Percentiles rank a stretch among this genome's conserved stretches.
Conservation (phyloP, 768 basidiomycete species). For the Omphalotus guepiniiformis region DNA sequence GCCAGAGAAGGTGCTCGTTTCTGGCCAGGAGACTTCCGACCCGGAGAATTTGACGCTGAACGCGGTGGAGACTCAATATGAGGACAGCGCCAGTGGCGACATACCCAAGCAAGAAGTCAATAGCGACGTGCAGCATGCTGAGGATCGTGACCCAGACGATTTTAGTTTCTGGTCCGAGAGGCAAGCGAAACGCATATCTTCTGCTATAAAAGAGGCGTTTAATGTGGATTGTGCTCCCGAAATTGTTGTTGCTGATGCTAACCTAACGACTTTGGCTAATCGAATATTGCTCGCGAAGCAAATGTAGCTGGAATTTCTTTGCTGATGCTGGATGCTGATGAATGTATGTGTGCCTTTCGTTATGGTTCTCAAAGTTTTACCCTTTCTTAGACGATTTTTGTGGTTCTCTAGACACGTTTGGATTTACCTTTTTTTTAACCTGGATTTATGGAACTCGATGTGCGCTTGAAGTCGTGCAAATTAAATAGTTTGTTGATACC, state of each 20-base stretch:
- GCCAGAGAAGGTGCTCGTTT: neutral
- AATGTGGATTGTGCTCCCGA: constrained; percentile 85
- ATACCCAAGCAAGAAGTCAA: too few species aligned
- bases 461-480: too few species aligned
- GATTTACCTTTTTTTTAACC: too few species aligned
- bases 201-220: constrained; percentile 76
- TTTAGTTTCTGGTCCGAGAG: constrained; percentile 90
- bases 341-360: too few species aligned
- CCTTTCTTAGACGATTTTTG: too few species aligned
- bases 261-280: constrained; percentile 78
- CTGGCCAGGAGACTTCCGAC: neutral
- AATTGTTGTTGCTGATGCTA: constrained; percentile 92
- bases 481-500: too few species aligned
- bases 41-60: neutral
- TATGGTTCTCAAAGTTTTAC: too few species aligned
- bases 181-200: constrained; percentile 87
- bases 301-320: too few species aligned
- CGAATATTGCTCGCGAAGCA: constrained; percentile 78
- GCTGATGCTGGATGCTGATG: too few species aligned
- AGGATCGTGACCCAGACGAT: constrained; percentile 77
- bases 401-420: too few species aligned
- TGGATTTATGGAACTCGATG: too few species aligned
- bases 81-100: neutral
- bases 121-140: constrained; percentile 22
- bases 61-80: constrained; percentile 14